phyloP scores from a whole-genome alignment of 129 eudicot genomes.

The Lactuca saligna region DNA sequence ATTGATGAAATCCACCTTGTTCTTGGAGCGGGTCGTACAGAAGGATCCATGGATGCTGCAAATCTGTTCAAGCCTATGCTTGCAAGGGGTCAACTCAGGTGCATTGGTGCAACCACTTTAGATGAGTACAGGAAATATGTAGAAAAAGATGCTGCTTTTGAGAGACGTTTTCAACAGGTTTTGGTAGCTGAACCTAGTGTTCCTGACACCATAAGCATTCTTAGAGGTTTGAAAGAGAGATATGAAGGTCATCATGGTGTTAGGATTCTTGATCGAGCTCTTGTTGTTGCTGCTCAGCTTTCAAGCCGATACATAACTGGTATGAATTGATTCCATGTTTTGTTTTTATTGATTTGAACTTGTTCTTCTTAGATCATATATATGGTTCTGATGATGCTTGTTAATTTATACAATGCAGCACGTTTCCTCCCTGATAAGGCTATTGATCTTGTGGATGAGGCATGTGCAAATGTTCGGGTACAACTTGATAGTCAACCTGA shows the following conservation, averaged over 20 bases:
- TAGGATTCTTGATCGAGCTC: constrained; percentile 85
- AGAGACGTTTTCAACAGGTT: constrained; percentile 95
- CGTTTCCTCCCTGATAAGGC: constrained; percentile 95
- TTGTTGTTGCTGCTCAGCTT: constrained; percentile 80
- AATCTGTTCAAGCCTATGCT: constrained; percentile 94
- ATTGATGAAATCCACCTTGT: constrained; percentile 92
- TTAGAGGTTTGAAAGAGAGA: constrained; percentile 87
- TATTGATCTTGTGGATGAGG: constrained; percentile 94
- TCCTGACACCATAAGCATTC: constrained; percentile 68
- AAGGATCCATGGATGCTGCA: constrained; percentile 97
- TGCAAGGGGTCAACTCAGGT: constrained; percentile 89
- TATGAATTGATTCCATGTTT: constrained; percentile 31
- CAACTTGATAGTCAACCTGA: constrained; percentile 98
- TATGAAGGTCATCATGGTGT: constrained; percentile 99
- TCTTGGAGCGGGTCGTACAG: constrained; percentile 91
- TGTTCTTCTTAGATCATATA: background rate
- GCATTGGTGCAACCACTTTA: constrained; percentile 94
- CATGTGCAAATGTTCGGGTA: constrained; percentile 95
- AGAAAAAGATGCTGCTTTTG: constrained; percentile 95
- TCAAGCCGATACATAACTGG: constrained; percentile 86
- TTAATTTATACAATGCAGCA: constrained; percentile 31
- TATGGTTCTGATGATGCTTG: background rate
- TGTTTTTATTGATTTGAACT: background rate
- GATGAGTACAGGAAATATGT: constrained; percentile 92
- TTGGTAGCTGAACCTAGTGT: constrained; percentile 96